Evolutionary conservation across 176 grass and related monocot species (phyloP), one percentile per base, ranked within the genome.

Genomic region (Rhynchospora pubera): DNA sequence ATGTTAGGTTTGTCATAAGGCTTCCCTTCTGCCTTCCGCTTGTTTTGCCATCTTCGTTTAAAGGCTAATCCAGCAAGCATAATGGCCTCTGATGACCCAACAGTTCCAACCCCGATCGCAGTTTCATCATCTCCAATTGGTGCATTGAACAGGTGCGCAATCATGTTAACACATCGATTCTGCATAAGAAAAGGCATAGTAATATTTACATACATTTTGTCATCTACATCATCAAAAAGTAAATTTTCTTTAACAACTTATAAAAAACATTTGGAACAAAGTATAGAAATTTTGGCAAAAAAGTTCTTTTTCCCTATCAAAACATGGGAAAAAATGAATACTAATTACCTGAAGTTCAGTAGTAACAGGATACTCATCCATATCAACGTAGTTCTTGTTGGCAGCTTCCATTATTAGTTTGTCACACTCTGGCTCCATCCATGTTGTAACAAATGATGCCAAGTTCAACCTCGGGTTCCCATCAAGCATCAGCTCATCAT

Each of bases 151-250:
- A 91, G 87, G 18, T 94, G 92, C 43, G 89, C 86, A 79, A 91
- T 91, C 92, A 91, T 94, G 85, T 91, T 93, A 0, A 93, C 89
- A 71, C 91, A 93, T 72, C 91, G 91, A 74, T 93, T 93, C 91
- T 92, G 89, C 21, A 39, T 44, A 57, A 53, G 13, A 46, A 81
- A 22, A 63, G 22, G 26, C 16, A 6, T 65, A 82, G 12, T 22
- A 47, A 8, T 10, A 80, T 32, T 46, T 59, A 48, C 18, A 14
- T 23, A 61, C 19, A 16, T 56, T 56, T 56, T 56, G 12, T 56
- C 2, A 60, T 19, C 21, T 60, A 19, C 6, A 28, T 28, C 26
- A 0, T 28, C 26, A 28, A 28, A 28, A 28, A 28, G 26, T 28
- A 28, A 28, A 28, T 28, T 28, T 28, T 28, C 26, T 28, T 28